phyloP scores from a whole-genome alignment of 2,329 filamentous ascomycete species.

The Fusarium kyushuense region DNA sequence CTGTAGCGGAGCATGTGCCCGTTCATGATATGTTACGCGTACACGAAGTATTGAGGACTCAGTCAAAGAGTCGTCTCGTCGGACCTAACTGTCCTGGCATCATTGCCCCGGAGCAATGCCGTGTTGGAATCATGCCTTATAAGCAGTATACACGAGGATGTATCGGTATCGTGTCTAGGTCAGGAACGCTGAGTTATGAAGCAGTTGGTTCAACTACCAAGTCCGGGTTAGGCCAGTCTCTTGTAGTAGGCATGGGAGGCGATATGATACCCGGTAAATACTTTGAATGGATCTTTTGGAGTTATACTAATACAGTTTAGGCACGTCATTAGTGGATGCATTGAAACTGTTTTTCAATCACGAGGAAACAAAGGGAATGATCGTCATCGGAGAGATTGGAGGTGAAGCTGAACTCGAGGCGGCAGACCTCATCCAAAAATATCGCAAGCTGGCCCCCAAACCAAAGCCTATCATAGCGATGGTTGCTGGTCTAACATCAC shows the following conservation, averaged over 20 bases:
- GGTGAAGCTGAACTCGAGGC: slow-evolving; percentile 77
- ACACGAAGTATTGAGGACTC: slow-evolving; percentile 77
- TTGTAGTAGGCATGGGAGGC: slow-evolving; percentile 82
- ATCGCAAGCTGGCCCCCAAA: slow-evolving; percentile 63
- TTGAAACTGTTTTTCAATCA: slow-evolving; percentile 75
- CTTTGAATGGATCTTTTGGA: accelerated
- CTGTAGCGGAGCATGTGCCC: slow-evolving; percentile 84
- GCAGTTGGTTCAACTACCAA: slow-evolving; percentile 79
- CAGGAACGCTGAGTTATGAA: slow-evolving; percentile 84
- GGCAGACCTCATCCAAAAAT: slow-evolving; percentile 77
- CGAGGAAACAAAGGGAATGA: slow-evolving; percentile 76
- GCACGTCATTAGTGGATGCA: slow-evolving; percentile 78
- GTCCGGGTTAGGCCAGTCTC: slow-evolving; percentile 80
- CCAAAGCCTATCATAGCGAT: slow-evolving; percentile 75
- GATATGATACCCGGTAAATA: slow-evolving; percentile 73
- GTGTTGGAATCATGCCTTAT: slow-evolving; percentile 58
- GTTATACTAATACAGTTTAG: not conserved
- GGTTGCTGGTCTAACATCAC: slow-evolving; percentile 73
- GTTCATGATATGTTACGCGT: slow-evolving; percentile 80
- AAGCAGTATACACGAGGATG: slow-evolving; percentile 65
- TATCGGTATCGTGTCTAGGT: slow-evolving; percentile 83
- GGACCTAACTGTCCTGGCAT: slow-evolving; percentile 87
- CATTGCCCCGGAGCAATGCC: slow-evolving; percentile 77
- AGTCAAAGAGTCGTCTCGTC: slow-evolving; percentile 78
- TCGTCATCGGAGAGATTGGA: slow-evolving; percentile 79